Conservation (phyloP, 2,329 filamentous ascomycete species). For the Teratosphaeria epicoccoides region DNA sequence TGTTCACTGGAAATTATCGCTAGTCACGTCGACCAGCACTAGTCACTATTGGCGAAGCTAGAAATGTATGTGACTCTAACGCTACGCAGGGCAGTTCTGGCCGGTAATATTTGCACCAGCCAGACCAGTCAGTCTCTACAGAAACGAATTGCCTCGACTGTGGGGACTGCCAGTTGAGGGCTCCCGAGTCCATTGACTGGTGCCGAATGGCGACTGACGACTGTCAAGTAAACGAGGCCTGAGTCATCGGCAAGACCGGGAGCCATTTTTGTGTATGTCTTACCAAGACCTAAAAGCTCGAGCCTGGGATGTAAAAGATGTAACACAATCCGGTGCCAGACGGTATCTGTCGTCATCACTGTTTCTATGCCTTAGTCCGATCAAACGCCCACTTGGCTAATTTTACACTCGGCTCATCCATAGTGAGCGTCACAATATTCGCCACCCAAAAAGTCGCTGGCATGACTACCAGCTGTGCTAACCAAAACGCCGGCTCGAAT, state of each 20-base stretch:
- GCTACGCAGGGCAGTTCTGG: too few species aligned
- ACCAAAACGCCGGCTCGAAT: slow-evolving; percentile 16
- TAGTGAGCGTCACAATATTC: slow-evolving; percentile 16
- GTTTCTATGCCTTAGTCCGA: background rate
- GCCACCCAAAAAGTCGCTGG: slow-evolving; percentile 17
- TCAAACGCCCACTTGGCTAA: slow-evolving; percentile 1
- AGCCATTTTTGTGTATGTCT: background rate
- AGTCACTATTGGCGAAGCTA: too few species aligned
- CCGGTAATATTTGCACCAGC: too few species aligned
- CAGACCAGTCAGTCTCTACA: too few species aligned
- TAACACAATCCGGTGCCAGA: background rate
- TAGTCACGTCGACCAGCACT: too few species aligned
- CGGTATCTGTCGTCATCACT: background rate
- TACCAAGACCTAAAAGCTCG: background rate
- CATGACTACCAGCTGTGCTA: slow-evolving; percentile 13
- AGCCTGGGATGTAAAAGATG: background rate
- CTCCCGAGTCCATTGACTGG: too few species aligned
- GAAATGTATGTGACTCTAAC: too few species aligned
- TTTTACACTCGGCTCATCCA: slow-evolving; percentile 12
- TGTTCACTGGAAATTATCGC: too few species aligned
- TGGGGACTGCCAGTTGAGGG: too few species aligned
- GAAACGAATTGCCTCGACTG: too few species aligned
- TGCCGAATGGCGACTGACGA: too few species aligned
- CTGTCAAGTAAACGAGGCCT: too few species aligned
- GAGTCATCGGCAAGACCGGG: background rate